phyloP scores from a whole-genome alignment of 306 rosid genomes.

The Senna siamea region DNA sequence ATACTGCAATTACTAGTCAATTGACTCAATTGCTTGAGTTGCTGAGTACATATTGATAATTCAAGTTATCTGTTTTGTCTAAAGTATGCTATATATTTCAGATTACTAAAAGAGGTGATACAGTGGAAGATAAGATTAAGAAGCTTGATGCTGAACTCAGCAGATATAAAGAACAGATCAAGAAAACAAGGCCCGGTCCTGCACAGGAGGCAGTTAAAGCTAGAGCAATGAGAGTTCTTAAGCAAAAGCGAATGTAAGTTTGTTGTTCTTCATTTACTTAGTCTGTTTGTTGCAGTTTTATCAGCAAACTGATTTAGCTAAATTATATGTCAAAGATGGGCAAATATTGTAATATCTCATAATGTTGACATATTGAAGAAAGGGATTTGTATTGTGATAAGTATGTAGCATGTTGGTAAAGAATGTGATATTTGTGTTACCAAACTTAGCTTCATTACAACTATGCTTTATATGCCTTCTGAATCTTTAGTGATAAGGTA shows the following conservation, averaged over 20 bases:
- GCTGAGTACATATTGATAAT: neutral
- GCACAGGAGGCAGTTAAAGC: constrained; percentile 91
- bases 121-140: constrained; percentile 85
- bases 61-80: constrained; percentile 8
- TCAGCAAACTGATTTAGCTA: constrained; percentile 7
- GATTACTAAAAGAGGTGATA: constrained; percentile 89
- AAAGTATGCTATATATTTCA: constrained; percentile 34
- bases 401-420: neutral
- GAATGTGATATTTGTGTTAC: constrained; percentile 1
- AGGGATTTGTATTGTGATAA: constrained; percentile 12
- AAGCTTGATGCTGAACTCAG: constrained; percentile 85
- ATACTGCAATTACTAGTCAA: neutral
- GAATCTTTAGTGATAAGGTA: neutral
- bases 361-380: neutral
- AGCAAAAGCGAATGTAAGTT: constrained; percentile 89
- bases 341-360: constrained; percentile 1
- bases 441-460: neutral
- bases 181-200: constrained; percentile 97
- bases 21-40: constrained; percentile 24
- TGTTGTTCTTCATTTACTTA: constrained; percentile 19
- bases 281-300: neutral
- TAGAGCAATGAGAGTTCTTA: constrained; percentile 94
- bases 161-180: constrained; percentile 90
- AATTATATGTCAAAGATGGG: constrained; percentile 13
- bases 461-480: neutral